These are phyloP conservation scores for Beverwykella pulmonaria DNA, from an alignment of 495 filamentous ascomycete species.

Conservation along the genomic window DNA sequence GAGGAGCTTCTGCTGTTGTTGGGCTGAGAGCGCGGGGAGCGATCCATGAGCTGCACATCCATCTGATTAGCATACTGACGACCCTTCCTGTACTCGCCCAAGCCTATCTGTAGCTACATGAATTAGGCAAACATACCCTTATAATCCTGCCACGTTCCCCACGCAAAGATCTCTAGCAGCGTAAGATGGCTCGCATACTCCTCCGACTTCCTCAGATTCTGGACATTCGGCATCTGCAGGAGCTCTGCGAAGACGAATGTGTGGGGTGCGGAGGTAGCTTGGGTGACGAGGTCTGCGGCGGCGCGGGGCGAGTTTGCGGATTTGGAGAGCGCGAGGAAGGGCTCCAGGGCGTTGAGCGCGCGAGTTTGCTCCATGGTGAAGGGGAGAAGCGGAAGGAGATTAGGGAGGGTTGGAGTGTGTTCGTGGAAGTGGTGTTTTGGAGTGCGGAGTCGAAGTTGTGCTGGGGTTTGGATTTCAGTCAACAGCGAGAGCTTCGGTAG, in stretches of 20 bases:
- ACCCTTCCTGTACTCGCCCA: not conserved
- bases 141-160: constrained; percentile 85
- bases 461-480: constrained; percentile 18
- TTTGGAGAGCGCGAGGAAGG: constrained; percentile 84
- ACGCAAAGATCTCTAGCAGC: constrained; percentile 87
- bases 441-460: not conserved
- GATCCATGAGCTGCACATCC: constrained; percentile 50
- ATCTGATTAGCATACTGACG: constrained; percentile 2
- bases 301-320: constrained; percentile 81
- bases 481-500: constrained; percentile 18
- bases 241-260: constrained; percentile 96
- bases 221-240: constrained; percentile 78
- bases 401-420: constrained; percentile 29
- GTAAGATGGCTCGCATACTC: constrained; percentile 63
- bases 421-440: not conserved
- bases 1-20: constrained; percentile 82
- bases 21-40: constrained; percentile 71
- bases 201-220: constrained; percentile 61
- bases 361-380: constrained; percentile 78
- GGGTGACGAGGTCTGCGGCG: constrained; percentile 80
- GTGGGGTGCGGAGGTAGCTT: constrained; percentile 83
- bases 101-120: not conserved
- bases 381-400: constrained; percentile 21
- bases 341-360: constrained; percentile 79
- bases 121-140: constrained; percentile 50